phyloP scores from a whole-genome alignment of 306 rosid genomes.

The Gastrolobium villosum region DNA sequence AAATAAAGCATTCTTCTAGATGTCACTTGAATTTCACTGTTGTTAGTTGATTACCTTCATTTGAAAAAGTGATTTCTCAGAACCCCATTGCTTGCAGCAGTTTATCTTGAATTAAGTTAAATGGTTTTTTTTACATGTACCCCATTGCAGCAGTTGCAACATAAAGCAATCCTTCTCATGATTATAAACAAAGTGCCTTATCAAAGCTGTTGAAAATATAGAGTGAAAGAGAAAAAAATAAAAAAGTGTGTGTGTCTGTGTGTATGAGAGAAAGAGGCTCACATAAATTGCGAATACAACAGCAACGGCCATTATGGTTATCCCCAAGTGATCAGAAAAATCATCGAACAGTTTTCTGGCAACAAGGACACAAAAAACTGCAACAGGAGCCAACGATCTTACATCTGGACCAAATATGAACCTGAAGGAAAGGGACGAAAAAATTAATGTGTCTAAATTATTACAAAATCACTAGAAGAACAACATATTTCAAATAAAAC shows the following conservation, averaged over 20 bases:
- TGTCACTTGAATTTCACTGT: too few species aligned
- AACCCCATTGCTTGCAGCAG: too few species aligned
- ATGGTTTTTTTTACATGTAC: too few species aligned
- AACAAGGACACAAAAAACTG: slow-evolving; percentile 77
- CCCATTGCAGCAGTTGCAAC: background rate
- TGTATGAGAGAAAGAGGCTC: slow-evolving; percentile 42
- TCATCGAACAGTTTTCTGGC: slow-evolving; percentile 76
- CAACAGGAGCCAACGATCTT: slow-evolving; percentile 74
- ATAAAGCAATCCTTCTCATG: slow-evolving; percentile 2
- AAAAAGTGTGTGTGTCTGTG: background rate
- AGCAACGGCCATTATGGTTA: slow-evolving; percentile 62
- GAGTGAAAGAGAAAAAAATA: background rate
- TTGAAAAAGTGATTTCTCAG: too few species aligned
- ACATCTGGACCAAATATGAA: slow-evolving; percentile 88
- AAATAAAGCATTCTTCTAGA: too few species aligned
- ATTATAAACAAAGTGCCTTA: slow-evolving; percentile 3
- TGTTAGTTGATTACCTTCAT: too few species aligned
- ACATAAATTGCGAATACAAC: slow-evolving; percentile 71
- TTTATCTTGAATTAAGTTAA: too few species aligned
- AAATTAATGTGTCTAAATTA: slow-evolving; percentile 16
- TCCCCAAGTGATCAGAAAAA: slow-evolving; percentile 67
- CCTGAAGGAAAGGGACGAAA: slow-evolving; percentile 56
- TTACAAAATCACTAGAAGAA: background rate
- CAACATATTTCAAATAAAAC: background rate
- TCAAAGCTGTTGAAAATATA: background rate